Evolutionary conservation across 2,329 filamentous ascomycete species (phyloP), one percentile per base, ranked within the genome.

Genomic region (Pseudogymnoascus sp.): DNA sequence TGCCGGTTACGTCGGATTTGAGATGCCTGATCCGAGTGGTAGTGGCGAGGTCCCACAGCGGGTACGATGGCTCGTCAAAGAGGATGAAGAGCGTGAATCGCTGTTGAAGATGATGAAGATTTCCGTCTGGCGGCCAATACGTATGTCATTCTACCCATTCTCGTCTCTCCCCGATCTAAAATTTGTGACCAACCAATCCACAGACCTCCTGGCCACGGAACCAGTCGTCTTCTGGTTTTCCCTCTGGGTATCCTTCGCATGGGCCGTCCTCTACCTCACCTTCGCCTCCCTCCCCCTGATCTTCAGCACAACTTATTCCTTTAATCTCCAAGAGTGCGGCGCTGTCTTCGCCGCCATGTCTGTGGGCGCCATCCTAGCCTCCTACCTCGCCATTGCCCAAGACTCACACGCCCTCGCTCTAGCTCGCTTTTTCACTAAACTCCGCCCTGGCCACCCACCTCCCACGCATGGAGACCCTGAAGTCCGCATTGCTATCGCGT

Each of bases 231-330:
- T 92, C 74, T 91, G 84, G 77, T 97, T 97, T 76, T 91, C 88
- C 0, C 78, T 96, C 0, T 97, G 92, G 92, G 87, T 92, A 0
- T 82, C 90, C 0, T 97, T 97, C 72, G 87, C 87, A 17, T 97
- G 92, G 92, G 91, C 88, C 0, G 83, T 96, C 0, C 81, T 97
- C 0, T 97, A 96, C 72, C 78, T 96, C 15, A 90, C 88, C 10
- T 93, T 96, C 67, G 84, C 84, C 11, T 88, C 90, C 1, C 84
- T 96, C 4, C 90, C 92, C 0, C 80, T 94, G 3, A 85, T 96
- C 24, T 95, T 94, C 73, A 70, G 77, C 21, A 80, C 77, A 4
- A 85, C 84, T 47, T 85, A 93, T 71, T 75, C 77, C 66, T 93
- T 95, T 76, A 81, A 79, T 63, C 75, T 86, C 36, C 79, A 88